Evolutionary conservation across 2,329 filamentous ascomycete species (phyloP).

Genomic region (Verticillium albo-atrum): DNA sequence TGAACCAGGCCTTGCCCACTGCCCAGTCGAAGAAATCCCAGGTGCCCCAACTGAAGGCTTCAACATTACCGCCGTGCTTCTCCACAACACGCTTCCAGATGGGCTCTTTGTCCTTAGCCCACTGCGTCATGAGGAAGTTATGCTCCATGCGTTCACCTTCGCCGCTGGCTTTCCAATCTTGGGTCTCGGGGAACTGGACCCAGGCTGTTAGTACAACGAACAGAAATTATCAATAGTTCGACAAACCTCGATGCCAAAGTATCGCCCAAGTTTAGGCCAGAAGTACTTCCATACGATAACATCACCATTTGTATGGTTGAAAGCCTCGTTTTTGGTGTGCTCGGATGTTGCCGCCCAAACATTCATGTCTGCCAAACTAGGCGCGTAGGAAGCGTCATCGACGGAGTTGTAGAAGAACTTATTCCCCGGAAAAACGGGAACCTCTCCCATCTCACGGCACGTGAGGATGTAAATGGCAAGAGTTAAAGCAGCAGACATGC

Average conservation of each 20-base stretch:
- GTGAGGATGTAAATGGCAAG: conserved; percentile 20
- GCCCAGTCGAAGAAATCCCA: conserved; percentile 12
- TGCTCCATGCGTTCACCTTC: conserved; percentile 3
- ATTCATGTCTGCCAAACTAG: conserved; percentile 19
- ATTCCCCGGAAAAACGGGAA: conserved; percentile 19
- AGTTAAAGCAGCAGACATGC: conserved; percentile 23
- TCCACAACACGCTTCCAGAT: conserved; percentile 9
- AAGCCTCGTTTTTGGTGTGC: conserved; percentile 18
- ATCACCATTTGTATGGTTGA: conserved; percentile 23
- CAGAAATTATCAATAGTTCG: neutral
- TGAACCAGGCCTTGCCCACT: conserved; percentile 8
- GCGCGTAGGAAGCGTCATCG: conserved; percentile 22
- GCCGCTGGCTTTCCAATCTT: conserved; percentile 5
- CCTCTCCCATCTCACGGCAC: conserved; percentile 17
- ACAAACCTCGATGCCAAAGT: conserved; percentile 17
- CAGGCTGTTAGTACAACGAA: neutral
- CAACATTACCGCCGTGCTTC: conserved; percentile 9
- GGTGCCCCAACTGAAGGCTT: conserved; percentile 12
- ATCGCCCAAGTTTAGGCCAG: conserved; percentile 15
- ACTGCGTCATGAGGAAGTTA: conserved; percentile 9
- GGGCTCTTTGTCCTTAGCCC: conserved; percentile 8
- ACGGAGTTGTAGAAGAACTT: conserved; percentile 20
- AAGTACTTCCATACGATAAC: conserved; percentile 21
- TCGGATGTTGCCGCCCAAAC: conserved; percentile 17
- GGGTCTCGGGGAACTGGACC: conserved; percentile 4